phyloP scores from a whole-genome alignment of 805 yeast species.

The Suhomyces sp. region DNA sequence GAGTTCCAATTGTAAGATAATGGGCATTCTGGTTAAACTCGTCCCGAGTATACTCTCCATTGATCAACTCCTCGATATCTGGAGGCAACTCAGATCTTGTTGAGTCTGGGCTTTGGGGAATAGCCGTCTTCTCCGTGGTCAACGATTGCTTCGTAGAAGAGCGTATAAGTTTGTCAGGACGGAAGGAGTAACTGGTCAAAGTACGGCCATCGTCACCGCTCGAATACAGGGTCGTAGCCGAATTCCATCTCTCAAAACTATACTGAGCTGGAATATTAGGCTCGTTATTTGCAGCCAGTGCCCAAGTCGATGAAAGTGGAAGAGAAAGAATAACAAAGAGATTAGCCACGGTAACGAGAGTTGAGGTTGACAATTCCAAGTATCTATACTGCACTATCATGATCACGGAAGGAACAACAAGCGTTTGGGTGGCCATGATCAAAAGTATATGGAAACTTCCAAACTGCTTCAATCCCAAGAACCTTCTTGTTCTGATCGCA shows the following conservation, averaged over 20 bases:
- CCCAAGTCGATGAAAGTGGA: constrained; percentile 90
- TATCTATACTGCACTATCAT: constrained; percentile 51
- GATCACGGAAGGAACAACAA: constrained; percentile 72
- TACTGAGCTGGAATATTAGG: constrained; percentile 1
- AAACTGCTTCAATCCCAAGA: constrained; percentile 77
- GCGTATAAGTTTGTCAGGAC: neutral
- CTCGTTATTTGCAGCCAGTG: constrained; percentile 59
- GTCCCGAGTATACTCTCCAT: neutral
- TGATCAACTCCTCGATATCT: neutral
- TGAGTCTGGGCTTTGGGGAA: neutral
- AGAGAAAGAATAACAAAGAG: constrained; percentile 67
- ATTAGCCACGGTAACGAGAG: constrained; percentile 50
- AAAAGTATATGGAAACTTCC: constrained; percentile 76
- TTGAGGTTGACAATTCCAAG: constrained; percentile 20
- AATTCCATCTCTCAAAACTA: neutral
- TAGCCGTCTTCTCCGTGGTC: neutral
- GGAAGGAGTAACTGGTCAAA: neutral
- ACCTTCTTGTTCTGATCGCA: constrained; percentile 72
- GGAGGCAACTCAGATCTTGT: neutral
- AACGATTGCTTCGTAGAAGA: neutral
- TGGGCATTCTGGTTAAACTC: neutral
- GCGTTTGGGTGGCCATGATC: constrained; percentile 79
- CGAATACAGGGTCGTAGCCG: neutral
- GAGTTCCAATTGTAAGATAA: neutral
- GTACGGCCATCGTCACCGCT: neutral